Percentiles rank a stretch among this genome's conserved stretches.
Conservation (phyloP, 768 basidiomycete genomes). For the Amylocystis lapponica region DNA sequence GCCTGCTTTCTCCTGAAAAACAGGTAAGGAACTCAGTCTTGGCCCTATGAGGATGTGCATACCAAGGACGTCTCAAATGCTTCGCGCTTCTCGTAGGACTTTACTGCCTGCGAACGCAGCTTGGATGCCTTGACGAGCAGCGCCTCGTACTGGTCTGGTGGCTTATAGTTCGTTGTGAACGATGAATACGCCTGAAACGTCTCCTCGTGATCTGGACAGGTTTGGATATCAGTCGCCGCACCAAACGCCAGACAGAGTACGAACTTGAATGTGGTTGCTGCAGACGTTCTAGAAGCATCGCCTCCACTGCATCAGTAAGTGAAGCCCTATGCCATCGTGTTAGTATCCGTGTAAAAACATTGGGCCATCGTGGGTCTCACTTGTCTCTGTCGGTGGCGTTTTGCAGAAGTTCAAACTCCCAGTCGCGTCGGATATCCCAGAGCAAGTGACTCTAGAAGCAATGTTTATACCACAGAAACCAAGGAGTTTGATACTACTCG, state of each 20-base stretch:
- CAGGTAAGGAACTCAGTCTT: conserved; percentile 13
- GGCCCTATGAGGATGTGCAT: conserved; percentile 14
- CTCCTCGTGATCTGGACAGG: conserved; percentile 63
- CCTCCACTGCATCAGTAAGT: conserved; percentile 48
- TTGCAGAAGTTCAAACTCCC: conserved; percentile 66
- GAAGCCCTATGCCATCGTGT: conserved; percentile 27
- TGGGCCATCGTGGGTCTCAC: conserved; percentile 26
- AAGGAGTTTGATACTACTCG: conserved; percentile 23
- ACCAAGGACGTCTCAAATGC: conserved; percentile 56
- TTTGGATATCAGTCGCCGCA: not conserved
- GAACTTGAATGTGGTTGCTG: conserved; percentile 72
- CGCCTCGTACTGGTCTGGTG: conserved; percentile 70
- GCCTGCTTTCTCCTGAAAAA: conserved; percentile 13
- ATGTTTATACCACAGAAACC: not conserved
- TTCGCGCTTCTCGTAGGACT: conserved; percentile 61
- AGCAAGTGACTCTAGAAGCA: conserved; percentile 54
- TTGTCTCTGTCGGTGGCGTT: conserved; percentile 39
- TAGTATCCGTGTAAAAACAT: not conserved
- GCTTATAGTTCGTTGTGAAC: conserved; percentile 77
- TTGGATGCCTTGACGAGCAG: conserved; percentile 76
- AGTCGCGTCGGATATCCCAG: conserved; percentile 70
- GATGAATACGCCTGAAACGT: conserved; percentile 84
- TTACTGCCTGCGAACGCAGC: conserved; percentile 52
- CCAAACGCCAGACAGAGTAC: conserved; percentile 9
- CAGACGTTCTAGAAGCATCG: conserved; percentile 60